Evolutionary conservation across 257 asterid genomes (phyloP).

Genomic region (Solanum appendiculatum): DNA sequence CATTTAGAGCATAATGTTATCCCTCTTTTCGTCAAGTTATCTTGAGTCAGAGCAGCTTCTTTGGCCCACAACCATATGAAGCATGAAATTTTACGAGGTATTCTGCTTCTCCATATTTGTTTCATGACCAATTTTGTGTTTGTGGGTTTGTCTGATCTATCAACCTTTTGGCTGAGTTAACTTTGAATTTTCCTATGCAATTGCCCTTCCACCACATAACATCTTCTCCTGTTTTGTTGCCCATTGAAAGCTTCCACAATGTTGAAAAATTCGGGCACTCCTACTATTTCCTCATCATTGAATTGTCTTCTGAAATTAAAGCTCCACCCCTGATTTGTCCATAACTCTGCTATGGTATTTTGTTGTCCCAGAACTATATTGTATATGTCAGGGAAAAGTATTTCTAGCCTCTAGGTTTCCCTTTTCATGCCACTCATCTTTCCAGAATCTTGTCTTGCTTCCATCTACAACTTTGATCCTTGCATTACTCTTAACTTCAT

Average conservation of each 20-base stretch:
- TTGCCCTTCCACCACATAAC: not conserved
- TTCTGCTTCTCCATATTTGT: not conserved
- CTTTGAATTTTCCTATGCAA: not conserved
- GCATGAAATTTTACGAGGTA: not conserved
- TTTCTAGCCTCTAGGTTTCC: not conserved
- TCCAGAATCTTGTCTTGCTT: not conserved
- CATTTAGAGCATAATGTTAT: not conserved
- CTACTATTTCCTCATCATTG: not conserved
- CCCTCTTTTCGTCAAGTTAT: not conserved
- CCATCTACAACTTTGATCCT: not conserved
- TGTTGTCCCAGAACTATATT: not conserved
- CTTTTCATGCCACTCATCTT: not conserved
- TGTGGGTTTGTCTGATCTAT: not conserved
- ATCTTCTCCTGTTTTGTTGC: not conserved
- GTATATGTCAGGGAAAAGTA: not conserved
- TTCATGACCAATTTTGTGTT: not conserved
- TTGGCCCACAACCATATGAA: not conserved
- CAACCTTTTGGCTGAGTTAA: not conserved
- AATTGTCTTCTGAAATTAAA: not conserved
- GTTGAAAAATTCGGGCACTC: not conserved
- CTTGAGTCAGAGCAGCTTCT: not conserved
- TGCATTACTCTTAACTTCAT: not conserved
- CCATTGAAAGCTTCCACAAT: not conserved
- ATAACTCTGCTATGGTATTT: not conserved
- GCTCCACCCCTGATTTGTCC: not conserved